phyloP scores from a whole-genome alignment of 2,329 filamentous ascomycete genomes.

The Gyromitra esculenta region DNA sequence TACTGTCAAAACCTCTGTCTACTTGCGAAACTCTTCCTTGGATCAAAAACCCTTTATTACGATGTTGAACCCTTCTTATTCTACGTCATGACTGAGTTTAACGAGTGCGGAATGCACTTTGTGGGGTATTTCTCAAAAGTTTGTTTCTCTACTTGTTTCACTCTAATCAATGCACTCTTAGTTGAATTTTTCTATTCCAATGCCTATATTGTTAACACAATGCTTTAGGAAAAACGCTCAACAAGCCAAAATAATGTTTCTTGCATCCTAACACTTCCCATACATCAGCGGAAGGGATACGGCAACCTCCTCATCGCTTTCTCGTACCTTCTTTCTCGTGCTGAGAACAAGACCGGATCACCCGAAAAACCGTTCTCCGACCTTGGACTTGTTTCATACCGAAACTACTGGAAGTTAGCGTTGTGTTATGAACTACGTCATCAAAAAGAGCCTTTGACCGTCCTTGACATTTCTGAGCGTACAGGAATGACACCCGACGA shows the following conservation, averaged over 20 bases:
- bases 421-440: conserved; percentile 84
- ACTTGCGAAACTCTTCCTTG: conserved; percentile 95
- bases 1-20: conserved; percentile 98
- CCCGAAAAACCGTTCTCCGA: conserved; percentile 97
- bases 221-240: conserved; percentile 77
- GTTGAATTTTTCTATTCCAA: conserved; percentile 7
- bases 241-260: conserved; percentile 97
- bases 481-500: conserved; percentile 97
- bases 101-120: conserved; percentile 91
- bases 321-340: conserved; percentile 92
- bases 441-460: conserved; percentile 56
- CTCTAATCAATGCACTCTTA: conserved; percentile 1
- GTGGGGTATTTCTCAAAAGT: conserved; percentile 97
- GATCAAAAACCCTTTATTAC: conserved; percentile 97
- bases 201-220: conserved; percentile 12
- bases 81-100: conserved; percentile 95
- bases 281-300: conserved; percentile 96
- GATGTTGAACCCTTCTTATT: conserved; percentile 97
- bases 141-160: conserved; percentile 29
- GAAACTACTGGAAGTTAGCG: conserved; percentile 94
- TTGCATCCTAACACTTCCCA: conserved; percentile 93
- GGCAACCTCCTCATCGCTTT: conserved; percentile 98
- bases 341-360: conserved; percentile 92
- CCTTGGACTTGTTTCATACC: conserved; percentile 96
- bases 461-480: conserved; percentile 76